Evolutionary conservation across 1,139 yeast species (phyloP).

Genomic region (Taphrina flavorubra): DNA sequence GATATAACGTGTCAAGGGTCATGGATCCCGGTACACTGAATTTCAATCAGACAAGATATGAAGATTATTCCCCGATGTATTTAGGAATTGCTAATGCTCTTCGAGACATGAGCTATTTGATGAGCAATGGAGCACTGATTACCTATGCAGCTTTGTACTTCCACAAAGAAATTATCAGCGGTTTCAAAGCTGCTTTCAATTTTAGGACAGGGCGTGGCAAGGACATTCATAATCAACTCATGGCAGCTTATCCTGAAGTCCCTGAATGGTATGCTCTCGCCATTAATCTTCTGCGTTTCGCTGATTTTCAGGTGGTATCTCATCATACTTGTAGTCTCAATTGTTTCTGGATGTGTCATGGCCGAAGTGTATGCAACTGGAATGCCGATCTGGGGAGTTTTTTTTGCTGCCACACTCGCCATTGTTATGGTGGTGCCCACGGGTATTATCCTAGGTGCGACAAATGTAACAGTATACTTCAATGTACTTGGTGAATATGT

Average conservation of each 20-base stretch:
- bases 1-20: slow-evolving; percentile 58
- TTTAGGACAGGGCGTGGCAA: slow-evolving; percentile 51
- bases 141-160: slow-evolving; percentile 67
- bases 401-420: slow-evolving; percentile 60
- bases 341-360: slow-evolving; percentile 59
- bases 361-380: slow-evolving; percentile 57
- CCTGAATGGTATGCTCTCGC: slow-evolving; percentile 56
- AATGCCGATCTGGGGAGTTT: slow-evolving; percentile 47
- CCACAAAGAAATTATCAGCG: slow-evolving; percentile 64
- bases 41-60: slow-evolving; percentile 59
- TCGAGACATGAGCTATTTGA: slow-evolving; percentile 20
- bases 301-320: slow-evolving; percentile 62
- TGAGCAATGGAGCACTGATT: slow-evolving; percentile 49
- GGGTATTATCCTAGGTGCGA: slow-evolving; percentile 44
- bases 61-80: slow-evolving; percentile 64
- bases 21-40: slow-evolving; percentile 54
- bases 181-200: slow-evolving; percentile 59
- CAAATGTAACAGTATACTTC: slow-evolving; percentile 58
- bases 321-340: slow-evolving; percentile 57
- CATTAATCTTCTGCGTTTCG: not conserved
- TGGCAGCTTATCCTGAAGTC: slow-evolving; percentile 64
- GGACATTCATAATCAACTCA: slow-evolving; percentile 69
- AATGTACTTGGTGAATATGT: slow-evolving; percentile 67
- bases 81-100: slow-evolving; percentile 56
- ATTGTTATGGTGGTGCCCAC: slow-evolving; percentile 44